Evolutionary conservation across 2,329 filamentous ascomycete species (phyloP), one percentile per base, ranked within the genome.

Genomic region (Fusarium chaquense): DNA sequence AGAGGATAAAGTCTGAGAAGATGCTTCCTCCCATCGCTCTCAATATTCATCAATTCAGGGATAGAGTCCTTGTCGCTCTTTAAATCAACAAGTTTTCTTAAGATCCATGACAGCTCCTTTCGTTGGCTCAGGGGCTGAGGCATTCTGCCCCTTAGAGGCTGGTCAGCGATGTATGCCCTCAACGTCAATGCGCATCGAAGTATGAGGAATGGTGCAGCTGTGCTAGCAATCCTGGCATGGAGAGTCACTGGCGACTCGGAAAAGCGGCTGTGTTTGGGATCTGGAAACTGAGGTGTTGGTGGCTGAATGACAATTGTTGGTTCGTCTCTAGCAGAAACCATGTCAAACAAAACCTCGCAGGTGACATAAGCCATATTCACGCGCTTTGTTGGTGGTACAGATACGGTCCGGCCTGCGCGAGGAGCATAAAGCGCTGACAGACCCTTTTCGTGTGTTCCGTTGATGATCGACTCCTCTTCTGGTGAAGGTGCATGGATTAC

Each of bases 141-240:
- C 89, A 97, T 96, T 51, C 90, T 87, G 0, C 96, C 94, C 16
- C 96, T 87, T 22, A 99, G 83, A 1, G 95, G 94, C 76, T 98
- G 95, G 78, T 99, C 96, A 6, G 94, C 92, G 46, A 97, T 90
- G 76, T 97, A 98, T 1, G 90, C 85, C 58, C 93, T 90, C n/a
- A 98, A 81, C 0, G 93, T 90, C 18, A 97, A 83, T 0, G 92
- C 93, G 15, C 92, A 89, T 4, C 96, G 90, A 3, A 97, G 83
- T 45, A 98, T 91, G 4, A 98, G 85, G 74, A 93, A 95, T 0
- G 93, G 93, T 0, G 93, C 91, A 1, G 91, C 88, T 5, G 91
- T 91, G 75, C 89, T 87, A 0, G 95, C 92, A 18, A 98, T 88
- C 15, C 88, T 84, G 41, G 87, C 79, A 62, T 84, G 83, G 13